Percentiles rank a stretch among this genome's conserved stretches.
Evolutionary conservation across 306 rosid genomes (phyloP).

Genomic region (Rosa persica): DNA sequence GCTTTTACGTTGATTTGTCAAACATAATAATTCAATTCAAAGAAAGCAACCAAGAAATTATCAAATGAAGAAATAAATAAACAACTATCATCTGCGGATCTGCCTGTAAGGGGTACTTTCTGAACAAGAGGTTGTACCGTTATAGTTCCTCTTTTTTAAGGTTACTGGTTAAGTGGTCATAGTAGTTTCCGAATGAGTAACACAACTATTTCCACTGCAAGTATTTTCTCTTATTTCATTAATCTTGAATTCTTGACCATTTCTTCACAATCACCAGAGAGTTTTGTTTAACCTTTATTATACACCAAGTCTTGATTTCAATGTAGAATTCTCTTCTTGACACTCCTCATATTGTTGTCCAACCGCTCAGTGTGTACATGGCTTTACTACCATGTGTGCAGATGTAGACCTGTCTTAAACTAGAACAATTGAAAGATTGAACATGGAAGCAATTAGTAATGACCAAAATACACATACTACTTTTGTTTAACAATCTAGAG

Average conservation of each 20-base stretch:
- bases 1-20: slow-evolving; percentile 20
- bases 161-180: background rate
- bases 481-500: background rate
- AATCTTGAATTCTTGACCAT: no score
- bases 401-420: background rate
- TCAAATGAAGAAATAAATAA: background rate
- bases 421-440: background rate
- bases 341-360: no score
- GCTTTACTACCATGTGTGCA: background rate
- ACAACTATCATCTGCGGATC: background rate
- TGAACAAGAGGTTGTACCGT: no score
- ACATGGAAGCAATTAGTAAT: background rate
- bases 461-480: background rate
- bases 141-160: no score
- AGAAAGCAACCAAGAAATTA: background rate
- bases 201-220: no score
- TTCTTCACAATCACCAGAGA: no score
- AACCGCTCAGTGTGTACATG: background rate
- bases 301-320: background rate
- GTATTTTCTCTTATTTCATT: no score
- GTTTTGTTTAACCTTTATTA: no score
- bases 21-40: slow-evolving; percentile 17
- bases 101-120: background rate
- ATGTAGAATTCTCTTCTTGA: background rate
- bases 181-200: no score